These are phyloP conservation scores for Dillenia suffruticosa DNA, from an alignment of 164 flowering plant species.

Conservation along the genomic window DNA sequence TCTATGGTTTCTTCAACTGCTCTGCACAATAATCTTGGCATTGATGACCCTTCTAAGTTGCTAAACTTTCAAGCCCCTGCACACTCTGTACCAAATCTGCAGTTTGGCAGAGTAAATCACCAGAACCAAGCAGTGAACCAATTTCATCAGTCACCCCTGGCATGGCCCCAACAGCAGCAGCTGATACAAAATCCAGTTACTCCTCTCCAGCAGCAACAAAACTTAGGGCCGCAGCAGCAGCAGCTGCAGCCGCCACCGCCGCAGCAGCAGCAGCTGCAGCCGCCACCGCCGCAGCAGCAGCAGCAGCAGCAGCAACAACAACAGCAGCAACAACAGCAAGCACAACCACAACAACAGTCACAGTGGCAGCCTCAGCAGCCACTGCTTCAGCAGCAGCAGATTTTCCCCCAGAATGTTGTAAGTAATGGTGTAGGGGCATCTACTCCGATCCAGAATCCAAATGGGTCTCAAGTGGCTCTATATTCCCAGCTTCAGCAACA, in stretches of 20 bases:
- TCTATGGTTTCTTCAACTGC: constrained; percentile 44
- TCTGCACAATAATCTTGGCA: constrained; percentile 39
- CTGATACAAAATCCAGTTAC: constrained; percentile 28
- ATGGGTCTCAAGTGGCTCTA: constrained; percentile 36
- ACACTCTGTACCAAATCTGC: constrained; percentile 40
- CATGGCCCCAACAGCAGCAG: constrained; percentile 65
- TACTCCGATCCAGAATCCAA: constrained; percentile 41
- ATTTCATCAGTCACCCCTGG: constrained; percentile 42
- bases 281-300: constrained; percentile 23
- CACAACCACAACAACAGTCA: constrained; percentile 30
- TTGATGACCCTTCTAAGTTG: constrained; percentile 74
- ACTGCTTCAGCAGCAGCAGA: constrained; percentile 17
- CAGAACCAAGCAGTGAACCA: constrained; percentile 43
- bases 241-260: constrained; percentile 27
- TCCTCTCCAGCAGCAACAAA: constrained; percentile 25
- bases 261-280: constrained; percentile 16
- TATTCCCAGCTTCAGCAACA: constrained; percentile 68
- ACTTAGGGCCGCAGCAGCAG: constrained; percentile 16
- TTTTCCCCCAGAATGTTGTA: constrained; percentile 25
- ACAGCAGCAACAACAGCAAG: constrained; percentile 21
- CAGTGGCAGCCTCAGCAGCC: constrained; percentile 30
- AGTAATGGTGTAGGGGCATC: constrained; percentile 30
- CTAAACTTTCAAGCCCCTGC: constrained; percentile 71
- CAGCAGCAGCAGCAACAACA: constrained; percentile 20
- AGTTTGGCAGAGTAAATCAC: constrained; percentile 49